Percentiles rank a stretch among this genome's conserved stretches.
Conservation (phyloP, 257 asterid genomes). For the Nemophila menziesii region DNA sequence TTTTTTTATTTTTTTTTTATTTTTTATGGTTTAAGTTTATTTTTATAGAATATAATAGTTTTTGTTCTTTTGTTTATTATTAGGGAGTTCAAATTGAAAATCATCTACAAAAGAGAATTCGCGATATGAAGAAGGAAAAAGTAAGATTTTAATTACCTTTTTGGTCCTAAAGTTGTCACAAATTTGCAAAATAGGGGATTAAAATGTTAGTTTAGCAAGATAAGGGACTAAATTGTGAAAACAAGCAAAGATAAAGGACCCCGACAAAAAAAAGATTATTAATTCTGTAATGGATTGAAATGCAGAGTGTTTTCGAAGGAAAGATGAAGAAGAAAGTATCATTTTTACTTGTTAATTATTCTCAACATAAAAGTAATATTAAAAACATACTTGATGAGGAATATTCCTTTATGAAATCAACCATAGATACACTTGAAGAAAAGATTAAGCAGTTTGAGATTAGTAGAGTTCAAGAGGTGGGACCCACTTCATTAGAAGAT, state of each 20-base stretch:
- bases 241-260: no score
- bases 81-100: slow-evolving; percentile 89
- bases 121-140: slow-evolving; percentile 47
- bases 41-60: slow-evolving; percentile 6
- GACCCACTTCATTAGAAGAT: slow-evolving; percentile 26
- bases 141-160: slow-evolving; percentile 24
- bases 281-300: no score
- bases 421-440: slow-evolving; percentile 38
- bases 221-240: no score
- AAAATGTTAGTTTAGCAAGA: no score
- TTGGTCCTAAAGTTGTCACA: slow-evolving; percentile 6
- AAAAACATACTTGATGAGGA: slow-evolving; percentile 60
- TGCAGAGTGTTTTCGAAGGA: slow-evolving; percentile 45
- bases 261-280: no score
- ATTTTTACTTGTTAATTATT: slow-evolving; percentile 34
- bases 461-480: slow-evolving; percentile 22
- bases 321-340: slow-evolving; percentile 48
- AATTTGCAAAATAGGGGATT: slow-evolving; percentile 14
- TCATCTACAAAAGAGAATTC: slow-evolving; percentile 69
- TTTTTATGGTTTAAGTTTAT: slow-evolving; percentile 10
- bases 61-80: slow-evolving; percentile 15
- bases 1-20: slow-evolving; percentile 14
- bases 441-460: slow-evolving; percentile 45
- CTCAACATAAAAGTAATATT: slow-evolving; percentile 39
- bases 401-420: slow-evolving; percentile 49